These are phyloP conservation scores for Tulasnella sp. DNA, from an alignment of 768 basidiomycete genomes.

Conservation along the genomic window DNA sequence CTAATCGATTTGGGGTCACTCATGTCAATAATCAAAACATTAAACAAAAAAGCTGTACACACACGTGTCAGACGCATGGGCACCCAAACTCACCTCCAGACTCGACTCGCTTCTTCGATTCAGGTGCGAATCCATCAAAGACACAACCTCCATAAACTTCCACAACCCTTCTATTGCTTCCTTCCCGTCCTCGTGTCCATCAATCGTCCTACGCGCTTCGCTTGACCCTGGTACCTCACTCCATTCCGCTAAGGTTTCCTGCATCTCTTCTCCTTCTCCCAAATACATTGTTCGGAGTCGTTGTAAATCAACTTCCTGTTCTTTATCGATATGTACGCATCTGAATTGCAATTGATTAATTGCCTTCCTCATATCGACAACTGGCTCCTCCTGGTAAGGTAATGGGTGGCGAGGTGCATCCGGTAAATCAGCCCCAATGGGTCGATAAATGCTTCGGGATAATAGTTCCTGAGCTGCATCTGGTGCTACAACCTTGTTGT, in stretches of 20 bases:
- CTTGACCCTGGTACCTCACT: background rate
- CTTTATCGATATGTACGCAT: background rate
- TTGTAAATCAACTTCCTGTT: too few relatives aligned
- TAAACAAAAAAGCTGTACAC: conserved; percentile 1
- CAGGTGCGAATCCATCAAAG: conserved; percentile 43
- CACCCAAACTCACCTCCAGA: conserved; percentile 30
- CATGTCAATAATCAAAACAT: conserved; percentile 10
- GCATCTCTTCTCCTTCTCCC: background rate
- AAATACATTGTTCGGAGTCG: background rate
- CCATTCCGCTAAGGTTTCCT: conserved; percentile 12
- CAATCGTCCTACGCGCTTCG: background rate
- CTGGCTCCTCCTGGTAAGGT: conserved; percentile 24
- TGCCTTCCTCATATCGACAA: conserved; percentile 49
- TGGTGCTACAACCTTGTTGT: conserved; percentile 37
- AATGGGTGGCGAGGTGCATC: conserved; percentile 28
- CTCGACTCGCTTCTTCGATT: conserved; percentile 27
- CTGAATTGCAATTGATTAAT: conserved; percentile 46
- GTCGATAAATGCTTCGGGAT: conserved; percentile 13
- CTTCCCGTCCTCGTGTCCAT: background rate
- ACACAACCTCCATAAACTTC: conserved; percentile 34
- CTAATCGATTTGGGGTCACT: conserved; percentile 16
- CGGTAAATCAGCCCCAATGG: conserved; percentile 23
- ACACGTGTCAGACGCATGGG: background rate
- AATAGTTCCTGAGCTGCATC: conserved; percentile 1
- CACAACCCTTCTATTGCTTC: background rate